Evolutionary conservation across 169 alveolate species (phyloP), one percentile per base, ranked within the genome.

Genomic region (Plasmodium vivax): DNA sequence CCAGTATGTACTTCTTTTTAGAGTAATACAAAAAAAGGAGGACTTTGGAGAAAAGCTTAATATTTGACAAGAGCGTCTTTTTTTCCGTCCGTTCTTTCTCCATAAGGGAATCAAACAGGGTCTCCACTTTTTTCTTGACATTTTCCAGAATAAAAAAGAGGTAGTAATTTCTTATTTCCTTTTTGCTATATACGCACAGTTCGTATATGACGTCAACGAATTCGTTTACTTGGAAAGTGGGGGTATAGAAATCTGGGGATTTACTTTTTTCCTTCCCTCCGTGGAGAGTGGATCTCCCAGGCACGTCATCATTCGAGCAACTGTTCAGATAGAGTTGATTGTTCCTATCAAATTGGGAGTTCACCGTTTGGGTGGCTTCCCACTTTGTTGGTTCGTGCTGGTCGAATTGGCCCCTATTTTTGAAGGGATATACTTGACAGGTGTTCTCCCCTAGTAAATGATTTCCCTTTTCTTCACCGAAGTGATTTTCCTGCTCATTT

Each of bases 181-280:
- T 87, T 87, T 87, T 87, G 71, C 93, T 77, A 77, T 87, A 87
- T 77, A 87, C 62, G 23, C 93, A 87, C 47, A 87, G 41, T 87
- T 87, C 93, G 72, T 87, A 87, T 75, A 87, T 87, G 23, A 87
- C 14, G 71, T 87, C 93, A 54, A 87, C 38, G 81, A 87, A 87
- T 87, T 87, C 93, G 73, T 36, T 38, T 30, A 75, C 54, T 56
- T 68, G 93, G 30, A 75, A 54, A 19, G 85, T 41, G n/a, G 88
- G 43, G 41, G 81, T 51, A 45, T 75, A 87, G 8, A 38, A 47
- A 45, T 84, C 43, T 2, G 84, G 51, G 3, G 75, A 27, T 30
- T 85, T 14, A 1, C 47, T 9, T 23, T 85, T 73, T 6, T 19
- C 19, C 9, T 30, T 27, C 47, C 43, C 77, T 30, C 14, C 56